Evolutionary conservation across 2,329 filamentous ascomycete species (phyloP), one percentile per base, ranked within the genome.

Genomic region (Cladophialophora psammophila): DNA sequence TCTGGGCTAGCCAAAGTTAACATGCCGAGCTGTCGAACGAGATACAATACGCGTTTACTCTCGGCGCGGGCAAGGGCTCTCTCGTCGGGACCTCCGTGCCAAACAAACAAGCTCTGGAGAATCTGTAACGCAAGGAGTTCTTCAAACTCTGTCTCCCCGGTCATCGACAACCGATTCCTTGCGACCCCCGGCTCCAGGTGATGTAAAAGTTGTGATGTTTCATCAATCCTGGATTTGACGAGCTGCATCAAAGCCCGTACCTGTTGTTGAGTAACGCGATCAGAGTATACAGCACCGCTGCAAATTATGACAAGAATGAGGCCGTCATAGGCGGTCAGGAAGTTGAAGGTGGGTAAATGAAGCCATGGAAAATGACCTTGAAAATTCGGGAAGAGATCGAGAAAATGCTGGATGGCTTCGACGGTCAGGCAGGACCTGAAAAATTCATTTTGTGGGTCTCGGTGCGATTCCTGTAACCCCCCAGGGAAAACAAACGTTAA

Each of bases 271-370:
- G 82, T 80, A 68, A 91, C 80, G 68, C 83, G 84, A 62, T 90
- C 84, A 60, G 90, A 91, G 78, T 93, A 93, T 65, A 91, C 90
- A 48, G 90, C 90, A 42, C 91, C 91, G 72, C 91, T 84, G 75
- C 88, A 91, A 74, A 90, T 88, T 83, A 93, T 90, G 68, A 85
- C 84, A 67, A 91, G 83, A 58, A 91, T 80, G 68, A 93, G 83
- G 70, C 89, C 88, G 67, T 88, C 87, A 75, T 90, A 88, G 55
- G 88, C 86, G 69, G 88, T 84, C 68, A 85, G 82, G 61, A 91
- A 85, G 74, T 88, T 85, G 78, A 93, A 91, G 8, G 90, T 91
- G 40, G 90, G 86, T 76, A 90, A 84, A 75, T 93, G 90, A 60
- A 93, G 84, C 71, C 91, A 84, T 20, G 90, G 88, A 80, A 91